These are phyloP conservation scores for Apiospora malaysiana DNA, from an alignment of 2,329 filamentous ascomycete species.

Conservation along the genomic window DNA sequence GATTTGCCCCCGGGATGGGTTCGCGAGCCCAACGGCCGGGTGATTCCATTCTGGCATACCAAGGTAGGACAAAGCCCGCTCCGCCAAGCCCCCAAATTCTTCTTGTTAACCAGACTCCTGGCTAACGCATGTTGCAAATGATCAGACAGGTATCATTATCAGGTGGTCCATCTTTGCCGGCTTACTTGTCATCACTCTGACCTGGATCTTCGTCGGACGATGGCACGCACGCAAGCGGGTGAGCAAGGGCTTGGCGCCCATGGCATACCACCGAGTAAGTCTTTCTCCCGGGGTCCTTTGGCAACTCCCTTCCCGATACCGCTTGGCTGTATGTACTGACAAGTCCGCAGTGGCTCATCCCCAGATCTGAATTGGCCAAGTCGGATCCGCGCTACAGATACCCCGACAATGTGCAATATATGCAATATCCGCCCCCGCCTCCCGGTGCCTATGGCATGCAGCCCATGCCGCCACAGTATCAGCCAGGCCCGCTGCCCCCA, in stretches of 20 bases:
- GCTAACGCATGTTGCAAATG: not conserved
- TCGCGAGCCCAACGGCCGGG: not conserved
- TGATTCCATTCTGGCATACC: conserved; percentile 20
- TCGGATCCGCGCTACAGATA: conserved; percentile 57
- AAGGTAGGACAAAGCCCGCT: conserved; percentile 14
- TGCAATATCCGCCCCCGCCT: conserved; percentile 44
- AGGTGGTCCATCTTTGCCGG: conserved; percentile 74
- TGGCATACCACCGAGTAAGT: conserved; percentile 73
- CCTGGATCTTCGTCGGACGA: conserved; percentile 72
- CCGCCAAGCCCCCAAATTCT: not conserved
- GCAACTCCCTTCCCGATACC: not conserved
- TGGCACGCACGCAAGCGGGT: conserved; percentile 72
- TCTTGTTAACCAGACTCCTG: not conserved
- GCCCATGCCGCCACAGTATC: conserved; percentile 62
- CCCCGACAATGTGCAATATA: conserved; percentile 48
- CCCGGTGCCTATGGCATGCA: conserved; percentile 54
- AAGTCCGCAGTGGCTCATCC: conserved; percentile 55
- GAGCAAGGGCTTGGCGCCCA: conserved; percentile 66
- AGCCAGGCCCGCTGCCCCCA: conserved; percentile 54
- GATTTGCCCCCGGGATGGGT: conserved; percentile 19
- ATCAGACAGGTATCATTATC: conserved; percentile 66
- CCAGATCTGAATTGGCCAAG: conserved; percentile 50
- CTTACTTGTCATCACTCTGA: conserved; percentile 62
- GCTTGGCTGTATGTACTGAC: conserved; percentile 2
- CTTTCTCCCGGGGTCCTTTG: not conserved